Evolutionary conservation across 768 basidiomycete genomes (phyloP), one percentile per base, ranked within the genome.

Genomic region (Trametes meyenii): DNA sequence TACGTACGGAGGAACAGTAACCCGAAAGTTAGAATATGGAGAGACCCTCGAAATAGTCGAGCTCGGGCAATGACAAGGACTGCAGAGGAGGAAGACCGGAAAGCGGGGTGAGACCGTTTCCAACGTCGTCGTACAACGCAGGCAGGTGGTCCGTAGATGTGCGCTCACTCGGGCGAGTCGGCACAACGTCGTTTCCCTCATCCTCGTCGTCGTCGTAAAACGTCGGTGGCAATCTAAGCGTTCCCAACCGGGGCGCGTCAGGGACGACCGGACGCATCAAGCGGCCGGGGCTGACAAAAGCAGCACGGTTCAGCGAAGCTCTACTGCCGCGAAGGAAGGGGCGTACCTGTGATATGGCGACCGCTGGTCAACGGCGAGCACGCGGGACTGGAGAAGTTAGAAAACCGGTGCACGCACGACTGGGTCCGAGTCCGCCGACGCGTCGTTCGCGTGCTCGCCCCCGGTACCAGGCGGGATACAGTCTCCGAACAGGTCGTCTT

Each of bases 371-470:
- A 58, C 24, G 40, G 38, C 16, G 57, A 44, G 12, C 21, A 35
- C 49, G 42, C 36, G 23, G 13, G 39, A 44, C 33, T 16, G 12
- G 49, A 51, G 29, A 51, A 38, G n/a, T 44, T 40, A 58, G 39
- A 26, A 33, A 50, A 42, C 26, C 48, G 24, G 56, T 36, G n/a
- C 49, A 58, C 57, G 57, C 57, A 58, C 57, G 17, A 48, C 49
- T 58, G 49, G 23, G 29, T 26, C 40, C 21, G 49, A 17, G 49
- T 43, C 17, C 43, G 17, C 36, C 21, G 23, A 2, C 43, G 43
- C 43, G n/a, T 44, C 43, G 45, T 46, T 11, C 21, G 45, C 38
- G n/a, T 46, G 23, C 11, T 8, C 46, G 24, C 29, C 56, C 10
- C 1, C 19, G 21, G 16, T 35, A 16, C 16, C 21, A 13, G 13